Evolutionary conservation across 768 basidiomycete species (phyloP).

Genomic region (Auricularia heimuer): DNA sequence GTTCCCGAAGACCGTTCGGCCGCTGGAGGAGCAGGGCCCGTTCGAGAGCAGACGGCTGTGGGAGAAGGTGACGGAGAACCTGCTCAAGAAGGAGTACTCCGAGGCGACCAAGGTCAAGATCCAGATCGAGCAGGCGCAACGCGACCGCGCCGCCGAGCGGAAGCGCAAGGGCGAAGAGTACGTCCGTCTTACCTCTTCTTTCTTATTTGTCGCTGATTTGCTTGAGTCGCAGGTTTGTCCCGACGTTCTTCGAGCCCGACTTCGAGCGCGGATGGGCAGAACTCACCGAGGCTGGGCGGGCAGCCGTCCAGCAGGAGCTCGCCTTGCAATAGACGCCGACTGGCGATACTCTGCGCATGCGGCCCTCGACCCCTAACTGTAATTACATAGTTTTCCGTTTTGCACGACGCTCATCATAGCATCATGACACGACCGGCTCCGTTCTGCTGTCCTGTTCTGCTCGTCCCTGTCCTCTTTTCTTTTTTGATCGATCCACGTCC

Average conservation of each 20-base stretch:
- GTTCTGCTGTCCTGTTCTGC: too few relatives aligned
- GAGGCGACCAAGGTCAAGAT: constrained; percentile 92
- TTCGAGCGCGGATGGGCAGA: constrained; percentile 53
- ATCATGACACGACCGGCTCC: too few relatives aligned
- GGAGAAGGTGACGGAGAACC: constrained; percentile 66
- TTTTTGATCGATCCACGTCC: too few relatives aligned
- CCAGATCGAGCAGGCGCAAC: constrained; percentile 83
- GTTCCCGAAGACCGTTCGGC: constrained; percentile 78
- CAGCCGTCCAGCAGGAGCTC: constrained; percentile 64
- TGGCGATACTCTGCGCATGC: too few relatives aligned
- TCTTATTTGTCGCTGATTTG: neutral
- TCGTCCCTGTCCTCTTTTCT: too few relatives aligned
- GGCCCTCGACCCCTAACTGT: too few relatives aligned
- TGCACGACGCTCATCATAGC: too few relatives aligned
- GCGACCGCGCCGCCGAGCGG: constrained; percentile 80
- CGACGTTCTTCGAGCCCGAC: constrained; percentile 66
- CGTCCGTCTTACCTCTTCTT: constrained; percentile 25
- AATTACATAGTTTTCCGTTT: too few relatives aligned
- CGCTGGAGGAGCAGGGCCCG: constrained; percentile 66
- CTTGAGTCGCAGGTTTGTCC: constrained; percentile 44
- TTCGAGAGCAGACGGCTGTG: constrained; percentile 83
- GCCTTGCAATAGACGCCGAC: neutral
- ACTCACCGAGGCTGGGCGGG: constrained; percentile 58
- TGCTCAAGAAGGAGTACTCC: constrained; percentile 76
- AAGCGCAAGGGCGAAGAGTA: constrained; percentile 72